Evolutionary conservation across 139 green algal genomes (phyloP), one percentile per base, ranked within the genome.

Genomic region (Coccomyxa sp.): DNA sequence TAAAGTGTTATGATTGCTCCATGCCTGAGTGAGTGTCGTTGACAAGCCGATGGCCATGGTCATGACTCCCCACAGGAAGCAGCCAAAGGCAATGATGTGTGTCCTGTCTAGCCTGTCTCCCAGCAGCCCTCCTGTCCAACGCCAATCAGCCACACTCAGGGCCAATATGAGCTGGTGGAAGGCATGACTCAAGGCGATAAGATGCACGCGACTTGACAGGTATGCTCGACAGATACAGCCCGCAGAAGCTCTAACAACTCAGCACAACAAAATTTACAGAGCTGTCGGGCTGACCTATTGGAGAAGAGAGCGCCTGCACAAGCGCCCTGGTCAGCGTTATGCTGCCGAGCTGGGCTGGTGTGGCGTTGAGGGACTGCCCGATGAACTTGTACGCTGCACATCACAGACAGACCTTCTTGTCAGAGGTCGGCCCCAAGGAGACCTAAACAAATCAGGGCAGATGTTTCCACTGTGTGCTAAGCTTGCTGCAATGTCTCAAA

Each of bases 301-400:
- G 88, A 4, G 82, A 85, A 27, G 67, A 32, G 13, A 91, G 59
- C 27, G 87, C 88, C 83, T 95, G 92, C 68, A 93, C 88, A 63
- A 95, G 67, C 3, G 92, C 92, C 10, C 92, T 79, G 71, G 82
- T 88, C 13, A 94, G 84, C 14, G 89, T 94, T 15, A 95, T 58
- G 9, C 81, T 83, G 28, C 92, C 92, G 58, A 95, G 88, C 80
- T 94, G 84, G 10, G 82, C 79, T 0, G 91, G 91, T 21, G 84
- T 91, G 45, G 92, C 93, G 27, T 87, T 81, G 15, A 97, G 74
- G 10, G 85, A 90, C 28, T 59, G 58, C 0, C 87, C 90, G 10
- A 95, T 86, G 83, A 90, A 92, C 25, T 89, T 82, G 85, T 95
- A 96, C n/a, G 96, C 93, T 67, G 90, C 90, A 27, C 71, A 51